These are phyloP conservation scores for Perkinsus chesapeaki DNA, from an alignment of 169 alveolate species.

Conservation along the genomic window DNA sequence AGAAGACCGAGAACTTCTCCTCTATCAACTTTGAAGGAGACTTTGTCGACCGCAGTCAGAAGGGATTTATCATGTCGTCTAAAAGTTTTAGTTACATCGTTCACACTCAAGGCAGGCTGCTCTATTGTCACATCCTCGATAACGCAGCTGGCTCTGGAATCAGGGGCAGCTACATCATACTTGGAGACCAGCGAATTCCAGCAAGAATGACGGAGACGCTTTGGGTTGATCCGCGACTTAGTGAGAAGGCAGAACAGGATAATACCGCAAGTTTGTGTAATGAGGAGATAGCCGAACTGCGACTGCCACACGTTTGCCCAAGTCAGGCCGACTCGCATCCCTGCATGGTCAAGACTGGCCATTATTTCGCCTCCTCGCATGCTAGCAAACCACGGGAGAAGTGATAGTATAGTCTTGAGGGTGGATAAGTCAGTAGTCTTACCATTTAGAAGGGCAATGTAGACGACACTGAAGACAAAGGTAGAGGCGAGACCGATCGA, in stretches of 20 bases:
- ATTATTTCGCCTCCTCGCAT: neutral
- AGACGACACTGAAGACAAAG: neutral
- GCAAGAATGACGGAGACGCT: too few relatives aligned
- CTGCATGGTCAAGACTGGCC: neutral
- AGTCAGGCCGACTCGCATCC: neutral
- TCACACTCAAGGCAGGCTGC: too few relatives aligned
- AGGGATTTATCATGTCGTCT: constrained; percentile 15
- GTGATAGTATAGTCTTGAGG: neutral
- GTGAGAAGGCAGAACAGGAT: constrained; percentile 57
- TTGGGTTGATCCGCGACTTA: constrained; percentile 53
- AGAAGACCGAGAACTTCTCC: constrained; percentile 70
- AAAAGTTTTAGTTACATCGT: constrained; percentile 44
- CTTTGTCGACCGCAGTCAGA: constrained; percentile 53
- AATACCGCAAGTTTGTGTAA: neutral
- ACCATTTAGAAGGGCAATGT: neutral
- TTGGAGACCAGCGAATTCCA: too few relatives aligned
- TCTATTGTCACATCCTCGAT: constrained; percentile 49
- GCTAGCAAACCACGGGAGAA: neutral
- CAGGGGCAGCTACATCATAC: too few relatives aligned
- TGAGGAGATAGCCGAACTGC: neutral
- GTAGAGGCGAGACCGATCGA: neutral
- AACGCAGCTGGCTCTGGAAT: constrained; percentile 59
- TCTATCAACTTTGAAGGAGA: constrained; percentile 54
- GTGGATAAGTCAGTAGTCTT: neutral
- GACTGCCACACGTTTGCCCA: neutral